These are phyloP conservation scores for Fusarium pseudoanthophilum DNA, from an alignment of 2,329 filamentous ascomycete species.

Conservation along the genomic window DNA sequence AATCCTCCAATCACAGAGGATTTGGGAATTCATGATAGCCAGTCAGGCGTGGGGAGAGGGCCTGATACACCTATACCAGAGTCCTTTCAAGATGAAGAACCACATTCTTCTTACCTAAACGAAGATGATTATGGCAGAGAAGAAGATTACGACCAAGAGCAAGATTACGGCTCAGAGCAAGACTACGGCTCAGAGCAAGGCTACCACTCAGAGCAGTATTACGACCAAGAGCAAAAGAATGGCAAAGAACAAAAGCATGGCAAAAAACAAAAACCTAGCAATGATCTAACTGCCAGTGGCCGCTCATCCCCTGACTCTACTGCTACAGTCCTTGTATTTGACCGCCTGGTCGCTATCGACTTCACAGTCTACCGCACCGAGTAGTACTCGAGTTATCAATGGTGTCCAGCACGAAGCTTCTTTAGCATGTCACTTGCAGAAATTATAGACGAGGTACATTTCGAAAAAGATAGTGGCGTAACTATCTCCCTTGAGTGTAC, in stretches of 20 bases:
- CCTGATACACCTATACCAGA: neutral
- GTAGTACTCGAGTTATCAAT: neutral
- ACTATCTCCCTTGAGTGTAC: neutral
- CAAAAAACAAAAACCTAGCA: neutral
- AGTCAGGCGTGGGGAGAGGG: neutral
- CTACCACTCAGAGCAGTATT: too few relatives aligned
- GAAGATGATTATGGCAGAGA: neutral
- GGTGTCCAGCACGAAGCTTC: neutral
- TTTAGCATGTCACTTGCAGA: neutral
- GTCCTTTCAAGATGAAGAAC: neutral
- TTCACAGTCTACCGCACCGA: neutral
- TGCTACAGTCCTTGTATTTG: neutral
- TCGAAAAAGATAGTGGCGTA: neutral
- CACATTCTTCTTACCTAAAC: neutral
- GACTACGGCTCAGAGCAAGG: neutral
- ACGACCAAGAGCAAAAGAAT: neutral
- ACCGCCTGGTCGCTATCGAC: neutral
- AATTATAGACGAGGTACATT: neutral
- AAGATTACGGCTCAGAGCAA: neutral
- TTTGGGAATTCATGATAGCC: neutral
- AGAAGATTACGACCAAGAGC: neutral
- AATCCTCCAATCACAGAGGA: neutral
- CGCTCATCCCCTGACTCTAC: neutral
- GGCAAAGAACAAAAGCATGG: neutral
- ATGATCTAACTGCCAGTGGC: neutral